phyloP scores from a whole-genome alignment of 2,329 filamentous ascomycete species.

The Colletotrichum australisinense region DNA sequence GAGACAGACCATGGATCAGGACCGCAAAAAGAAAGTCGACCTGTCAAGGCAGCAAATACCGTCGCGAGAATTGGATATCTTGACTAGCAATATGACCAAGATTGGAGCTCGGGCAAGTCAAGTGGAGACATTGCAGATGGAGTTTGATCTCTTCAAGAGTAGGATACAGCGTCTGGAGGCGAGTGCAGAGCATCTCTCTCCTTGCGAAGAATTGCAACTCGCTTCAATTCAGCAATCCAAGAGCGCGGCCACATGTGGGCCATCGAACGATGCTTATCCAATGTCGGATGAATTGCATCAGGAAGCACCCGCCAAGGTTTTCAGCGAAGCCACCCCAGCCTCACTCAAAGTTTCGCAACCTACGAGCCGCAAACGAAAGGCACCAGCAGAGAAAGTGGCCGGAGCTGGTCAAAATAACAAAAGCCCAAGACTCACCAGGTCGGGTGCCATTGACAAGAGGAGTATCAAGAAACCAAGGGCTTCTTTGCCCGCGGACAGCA shows the following conservation, averaged over 20 bases:
- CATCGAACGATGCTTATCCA: background rate
- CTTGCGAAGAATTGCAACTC: background rate
- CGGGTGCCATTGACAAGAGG: background rate
- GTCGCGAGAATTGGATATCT: constrained; percentile 50
- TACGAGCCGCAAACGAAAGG: background rate
- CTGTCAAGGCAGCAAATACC: constrained; percentile 3
- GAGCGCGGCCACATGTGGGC: background rate
- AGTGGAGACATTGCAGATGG: constrained; percentile 55
- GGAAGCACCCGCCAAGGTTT: background rate
- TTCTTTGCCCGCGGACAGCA: background rate
- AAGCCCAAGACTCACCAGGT: background rate
- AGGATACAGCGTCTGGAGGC: constrained; percentile 49
- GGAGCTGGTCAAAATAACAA: too few species aligned
- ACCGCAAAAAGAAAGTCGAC: constrained; percentile 37
- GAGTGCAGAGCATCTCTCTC: constrained; percentile 5
- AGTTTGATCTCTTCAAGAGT: constrained; percentile 52
- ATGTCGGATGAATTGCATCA: background rate
- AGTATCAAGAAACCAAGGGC: background rate
- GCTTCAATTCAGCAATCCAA: background rate
- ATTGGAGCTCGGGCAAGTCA: constrained; percentile 51
- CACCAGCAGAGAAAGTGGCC: background rate
- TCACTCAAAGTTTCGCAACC: background rate
- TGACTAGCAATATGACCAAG: constrained; percentile 51
- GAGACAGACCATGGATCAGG: constrained; percentile 42
- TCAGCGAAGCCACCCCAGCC: background rate